Percentiles rank a stretch among this genome's conserved stretches.
Evolutionary conservation across 2,329 filamentous ascomycete species (phyloP).

Genomic region (Chaetomium sp.): DNA sequence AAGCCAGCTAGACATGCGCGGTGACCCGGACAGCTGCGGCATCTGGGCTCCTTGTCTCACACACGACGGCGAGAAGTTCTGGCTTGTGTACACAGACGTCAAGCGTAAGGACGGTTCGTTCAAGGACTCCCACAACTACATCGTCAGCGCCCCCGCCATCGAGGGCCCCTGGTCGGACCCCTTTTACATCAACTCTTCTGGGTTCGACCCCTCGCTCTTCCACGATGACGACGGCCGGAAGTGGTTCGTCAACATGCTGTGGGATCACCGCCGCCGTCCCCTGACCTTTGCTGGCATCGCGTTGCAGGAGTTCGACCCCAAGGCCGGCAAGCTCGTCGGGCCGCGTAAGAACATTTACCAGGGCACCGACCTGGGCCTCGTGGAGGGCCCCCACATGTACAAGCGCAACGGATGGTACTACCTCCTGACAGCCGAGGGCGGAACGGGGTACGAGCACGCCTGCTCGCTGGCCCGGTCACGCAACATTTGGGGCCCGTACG

Average conservation of each 20-base stretch:
- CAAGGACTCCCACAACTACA: constrained; percentile 67
- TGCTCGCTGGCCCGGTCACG: constrained; percentile 59
- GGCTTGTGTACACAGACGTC: constrained; percentile 66
- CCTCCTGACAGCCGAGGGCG: constrained; percentile 61
- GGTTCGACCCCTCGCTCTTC: constrained; percentile 64
- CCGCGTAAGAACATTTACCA: constrained; percentile 57
- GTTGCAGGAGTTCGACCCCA: constrained; percentile 59
- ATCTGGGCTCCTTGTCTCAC: constrained; percentile 68
- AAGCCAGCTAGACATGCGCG: constrained; percentile 58
- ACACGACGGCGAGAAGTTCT: constrained; percentile 62
- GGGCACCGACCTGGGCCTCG: constrained; percentile 57
- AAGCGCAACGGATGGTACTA: constrained; percentile 62
- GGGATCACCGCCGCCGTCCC: constrained; percentile 55
- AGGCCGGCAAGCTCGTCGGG: constrained; percentile 53
- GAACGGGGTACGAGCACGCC: constrained; percentile 63
- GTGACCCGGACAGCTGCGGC: constrained; percentile 61
- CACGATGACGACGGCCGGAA: constrained; percentile 59
- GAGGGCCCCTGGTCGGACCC: constrained; percentile 65
- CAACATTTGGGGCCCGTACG: constrained; percentile 63
- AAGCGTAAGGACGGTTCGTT: constrained; percentile 68
- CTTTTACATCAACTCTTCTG: constrained; percentile 60
- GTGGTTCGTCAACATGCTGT: constrained; percentile 61
- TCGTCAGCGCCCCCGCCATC: constrained; percentile 56
- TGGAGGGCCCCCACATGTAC: constrained; percentile 62
- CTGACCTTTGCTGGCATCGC: constrained; percentile 58